Percentiles rank a stretch among this genome's conserved stretches.
Conservation (phyloP, 495 filamentous ascomycete genomes). For the Aeminium ludgeri region DNA sequence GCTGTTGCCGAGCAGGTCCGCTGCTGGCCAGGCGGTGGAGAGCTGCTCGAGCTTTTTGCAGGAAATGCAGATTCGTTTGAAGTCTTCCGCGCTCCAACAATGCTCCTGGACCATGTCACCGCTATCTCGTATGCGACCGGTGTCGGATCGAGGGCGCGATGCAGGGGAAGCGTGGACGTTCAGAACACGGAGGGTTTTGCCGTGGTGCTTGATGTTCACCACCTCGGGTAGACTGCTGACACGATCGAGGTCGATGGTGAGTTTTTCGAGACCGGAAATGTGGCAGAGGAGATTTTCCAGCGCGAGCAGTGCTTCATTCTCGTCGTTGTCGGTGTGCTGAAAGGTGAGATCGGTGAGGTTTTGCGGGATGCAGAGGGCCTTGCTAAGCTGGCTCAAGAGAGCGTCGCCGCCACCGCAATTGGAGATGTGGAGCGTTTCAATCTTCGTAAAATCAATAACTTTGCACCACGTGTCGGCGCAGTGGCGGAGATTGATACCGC, state of each 20-base stretch:
- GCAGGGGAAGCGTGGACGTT: too few relatives aligned
- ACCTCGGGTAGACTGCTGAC: constrained; percentile 21
- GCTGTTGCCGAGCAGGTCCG: constrained; percentile 18
- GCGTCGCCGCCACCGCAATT: constrained; percentile 23
- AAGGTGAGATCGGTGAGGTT: constrained; percentile 22
- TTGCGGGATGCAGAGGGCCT: constrained; percentile 20
- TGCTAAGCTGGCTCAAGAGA: constrained; percentile 25
- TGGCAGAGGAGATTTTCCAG: constrained; percentile 26
- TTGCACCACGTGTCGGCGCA: constrained; percentile 24
- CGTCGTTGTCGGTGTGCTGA: constrained; percentile 25
- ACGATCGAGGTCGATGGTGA: constrained; percentile 21
- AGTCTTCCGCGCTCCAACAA: constrained; percentile 19
- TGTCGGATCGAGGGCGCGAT: too few relatives aligned
- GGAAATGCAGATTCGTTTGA: constrained; percentile 23
- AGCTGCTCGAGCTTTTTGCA: constrained; percentile 23
- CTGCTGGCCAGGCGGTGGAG: constrained; percentile 20
- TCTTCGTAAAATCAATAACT: constrained; percentile 21
- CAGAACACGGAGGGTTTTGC: constrained; percentile 20
- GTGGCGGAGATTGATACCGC: constrained; percentile 23
- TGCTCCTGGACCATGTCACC: constrained; percentile 20
- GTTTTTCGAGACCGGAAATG: constrained; percentile 21
- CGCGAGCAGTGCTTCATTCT: constrained; percentile 24
- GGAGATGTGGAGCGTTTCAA: constrained; percentile 20
- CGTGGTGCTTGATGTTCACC: constrained; percentile 21
- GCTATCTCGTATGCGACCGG: neutral